phyloP scores from a whole-genome alignment of 2,329 filamentous ascomycete species.

The Camillea tinctor region DNA sequence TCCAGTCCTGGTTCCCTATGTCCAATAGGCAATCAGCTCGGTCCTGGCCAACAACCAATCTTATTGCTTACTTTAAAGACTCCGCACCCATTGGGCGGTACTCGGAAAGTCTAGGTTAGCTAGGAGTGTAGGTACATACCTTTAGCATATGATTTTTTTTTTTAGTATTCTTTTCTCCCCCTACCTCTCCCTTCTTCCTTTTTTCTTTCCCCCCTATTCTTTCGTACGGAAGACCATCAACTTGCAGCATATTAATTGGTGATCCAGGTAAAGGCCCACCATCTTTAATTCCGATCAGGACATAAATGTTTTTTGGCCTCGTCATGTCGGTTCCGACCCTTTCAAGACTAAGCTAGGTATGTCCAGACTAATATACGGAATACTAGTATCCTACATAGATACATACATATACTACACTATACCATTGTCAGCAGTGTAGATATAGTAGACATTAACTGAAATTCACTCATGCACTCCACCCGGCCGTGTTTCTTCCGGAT shows the following conservation, averaged over 20 bases:
- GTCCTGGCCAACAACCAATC: background rate
- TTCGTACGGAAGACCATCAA: background rate
- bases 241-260: background rate
- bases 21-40: background rate
- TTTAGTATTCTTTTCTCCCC: background rate
- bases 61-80: background rate
- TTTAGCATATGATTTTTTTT: background rate
- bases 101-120: background rate
- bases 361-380: background rate
- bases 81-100: background rate
- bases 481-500: conserved; percentile 21
- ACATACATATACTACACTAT: background rate
- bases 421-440: conserved; percentile 1
- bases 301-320: background rate
- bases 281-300: background rate
- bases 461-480: conserved; percentile 13
- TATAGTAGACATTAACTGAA: conserved; percentile 2
- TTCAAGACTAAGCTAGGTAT: background rate
- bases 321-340: background rate
- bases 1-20: background rate
- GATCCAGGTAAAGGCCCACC: too few relatives aligned
- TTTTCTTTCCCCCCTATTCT: background rate
- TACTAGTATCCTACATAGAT: background rate
- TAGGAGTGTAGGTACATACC: background rate
- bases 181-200: background rate